Evolutionary conservation across 768 basidiomycete genomes (phyloP), one percentile per base, ranked within the genome.

Genomic region (Cystofilobasidium capitatum): DNA sequence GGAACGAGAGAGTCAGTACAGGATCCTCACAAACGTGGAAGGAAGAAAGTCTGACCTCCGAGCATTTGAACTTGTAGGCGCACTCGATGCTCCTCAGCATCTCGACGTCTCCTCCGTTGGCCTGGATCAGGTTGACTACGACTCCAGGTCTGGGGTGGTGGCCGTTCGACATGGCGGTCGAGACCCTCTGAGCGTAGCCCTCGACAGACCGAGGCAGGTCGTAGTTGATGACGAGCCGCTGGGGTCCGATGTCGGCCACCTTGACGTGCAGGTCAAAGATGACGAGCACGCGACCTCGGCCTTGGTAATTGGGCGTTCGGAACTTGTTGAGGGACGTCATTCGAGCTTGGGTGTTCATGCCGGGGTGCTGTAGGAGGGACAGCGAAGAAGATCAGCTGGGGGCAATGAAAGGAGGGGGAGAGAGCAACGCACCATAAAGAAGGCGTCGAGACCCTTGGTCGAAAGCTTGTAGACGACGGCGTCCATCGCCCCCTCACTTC

Each of bases 21-120:
- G 58, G 36, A 37, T 31, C 33, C 24, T 1, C 13, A 36, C 22
- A 17, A 1, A 36, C 0, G 3, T 33, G 33, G 33, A 35, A 20
- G 26, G 22, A 24, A 16, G 14, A 14, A 36, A 35, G 3, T n/a
- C 13, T 31, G 24, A 68, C 66, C 58, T 69, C 68, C 16, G 68
- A 69, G 40, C 68, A 69, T 70, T 78, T 78, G 72, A 78, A 78
- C 24, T 75, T 71, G 83, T 94, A 97, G 80, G 91, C 94, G 82
- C 92, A 94, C 81, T 98, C 94, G 82, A 97, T 97, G 72, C 89
- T 89, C 74, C 94, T 84, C 70, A 98, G 80, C 92, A 97, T 96
- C 80, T 98, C 94, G 64, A 97, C 93, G 76, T 98, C 94, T 47
- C 92, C 93, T 36, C 93, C 92, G 17, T 91, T 92, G 64, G 93